Conservation (phyloP, 306 rosid species). For the Pueraria montana region DNA sequence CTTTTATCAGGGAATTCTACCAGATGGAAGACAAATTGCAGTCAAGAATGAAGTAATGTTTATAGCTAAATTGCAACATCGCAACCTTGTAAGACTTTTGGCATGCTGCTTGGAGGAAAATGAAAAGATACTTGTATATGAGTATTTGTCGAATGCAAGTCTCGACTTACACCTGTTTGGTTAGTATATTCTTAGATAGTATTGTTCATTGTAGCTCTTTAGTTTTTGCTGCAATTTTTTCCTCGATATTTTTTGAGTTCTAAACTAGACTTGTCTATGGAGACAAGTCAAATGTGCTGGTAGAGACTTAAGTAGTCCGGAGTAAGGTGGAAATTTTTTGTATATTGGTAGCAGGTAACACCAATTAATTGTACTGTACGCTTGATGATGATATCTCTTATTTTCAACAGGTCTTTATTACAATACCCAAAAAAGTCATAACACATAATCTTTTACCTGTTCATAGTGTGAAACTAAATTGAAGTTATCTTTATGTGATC, state of each 20-base stretch:
- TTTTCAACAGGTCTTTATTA: not conserved
- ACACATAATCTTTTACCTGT: not conserved
- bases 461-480: not conserved
- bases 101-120: slow-evolving; percentile 17
- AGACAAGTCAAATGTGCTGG: not conserved
- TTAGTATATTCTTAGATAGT: slow-evolving; percentile 27
- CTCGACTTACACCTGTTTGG: slow-evolving; percentile 44
- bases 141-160: slow-evolving; percentile 24
- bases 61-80: slow-evolving; percentile 9
- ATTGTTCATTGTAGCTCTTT: not conserved
- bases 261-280: not conserved
- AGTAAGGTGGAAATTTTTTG: not conserved
- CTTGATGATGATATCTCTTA: not conserved
- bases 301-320: not conserved
- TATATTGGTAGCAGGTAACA: not conserved
- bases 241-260: not conserved
- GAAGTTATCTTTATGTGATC: not conserved
- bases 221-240: not conserved
- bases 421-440: not conserved
- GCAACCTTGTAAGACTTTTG: slow-evolving; percentile 28
- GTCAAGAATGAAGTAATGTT: slow-evolving; percentile 35
- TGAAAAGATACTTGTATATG: slow-evolving; percentile 29
- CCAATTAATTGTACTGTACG: not conserved
- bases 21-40: slow-evolving; percentile 56
- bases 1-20: slow-evolving; percentile 55